Conservation (phyloP, 2,329 filamentous ascomycete genomes). For the Kalmusia sp. region DNA sequence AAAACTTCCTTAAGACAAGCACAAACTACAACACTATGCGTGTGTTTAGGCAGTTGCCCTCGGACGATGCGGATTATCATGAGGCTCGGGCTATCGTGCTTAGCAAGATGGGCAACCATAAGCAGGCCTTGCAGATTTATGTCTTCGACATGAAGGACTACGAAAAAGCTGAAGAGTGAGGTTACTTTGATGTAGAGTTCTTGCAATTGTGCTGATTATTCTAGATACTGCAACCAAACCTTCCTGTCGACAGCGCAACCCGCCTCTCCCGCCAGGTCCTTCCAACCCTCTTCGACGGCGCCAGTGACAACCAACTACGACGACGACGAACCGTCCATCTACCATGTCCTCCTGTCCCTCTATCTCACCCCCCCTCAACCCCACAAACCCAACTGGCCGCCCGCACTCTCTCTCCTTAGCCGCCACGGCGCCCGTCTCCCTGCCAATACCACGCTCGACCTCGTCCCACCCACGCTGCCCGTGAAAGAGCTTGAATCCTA, state of each 20-base stretch:
- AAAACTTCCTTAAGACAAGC: constrained; percentile 78
- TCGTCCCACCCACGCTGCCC: constrained; percentile 83
- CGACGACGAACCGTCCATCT: constrained; percentile 76
- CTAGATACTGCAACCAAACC: constrained; percentile 79
- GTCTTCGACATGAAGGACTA: constrained; percentile 93
- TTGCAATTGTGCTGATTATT: constrained; percentile 55
- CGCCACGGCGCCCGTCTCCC: constrained; percentile 92
- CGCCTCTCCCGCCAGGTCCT: constrained; percentile 50
- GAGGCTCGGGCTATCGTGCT: constrained; percentile 90
- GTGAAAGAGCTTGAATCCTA: constrained; percentile 85
- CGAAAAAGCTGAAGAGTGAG: constrained; percentile 86
- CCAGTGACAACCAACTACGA: constrained; percentile 52
- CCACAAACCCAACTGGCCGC: constrained; percentile 74
- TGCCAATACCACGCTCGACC: constrained; percentile 80
- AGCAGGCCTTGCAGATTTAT: constrained; percentile 95
- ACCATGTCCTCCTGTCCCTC: constrained; percentile 86
- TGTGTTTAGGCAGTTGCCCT: constrained; percentile 78
- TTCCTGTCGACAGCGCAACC: constrained; percentile 61
- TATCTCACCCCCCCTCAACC: constrained; percentile 83
- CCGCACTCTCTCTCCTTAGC: constrained; percentile 86
- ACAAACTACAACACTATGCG: constrained; percentile 80
- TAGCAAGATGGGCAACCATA: constrained; percentile 94
- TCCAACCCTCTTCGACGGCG: constrained; percentile 35
- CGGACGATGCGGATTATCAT: constrained; percentile 84
- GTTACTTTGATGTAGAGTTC: neutral